Evolutionary conservation across 2,329 filamentous ascomycete genomes (phyloP).

Genomic region (Lachnum nothofagi): DNA sequence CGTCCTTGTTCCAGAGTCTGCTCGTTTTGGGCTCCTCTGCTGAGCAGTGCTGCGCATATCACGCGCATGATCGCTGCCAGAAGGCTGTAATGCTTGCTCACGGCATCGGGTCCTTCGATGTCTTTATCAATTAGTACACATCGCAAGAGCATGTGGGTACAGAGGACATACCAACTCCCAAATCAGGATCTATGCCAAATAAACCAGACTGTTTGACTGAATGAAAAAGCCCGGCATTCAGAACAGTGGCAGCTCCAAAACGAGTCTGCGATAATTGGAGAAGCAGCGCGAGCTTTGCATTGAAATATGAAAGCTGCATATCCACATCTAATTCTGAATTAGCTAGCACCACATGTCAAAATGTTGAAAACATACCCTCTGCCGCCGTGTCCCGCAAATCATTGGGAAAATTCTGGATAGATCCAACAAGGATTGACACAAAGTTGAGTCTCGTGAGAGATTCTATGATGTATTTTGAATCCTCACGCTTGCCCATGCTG

Average conservation of each 20-base stretch:
- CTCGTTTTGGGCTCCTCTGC: slow-evolving; percentile 74
- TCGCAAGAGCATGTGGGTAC: slow-evolving; percentile 1
- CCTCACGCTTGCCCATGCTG: slow-evolving; percentile 65
- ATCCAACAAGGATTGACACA: slow-evolving; percentile 82
- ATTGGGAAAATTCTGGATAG: slow-evolving; percentile 68
- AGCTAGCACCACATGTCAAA: slow-evolving; percentile 10
- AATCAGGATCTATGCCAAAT: slow-evolving; percentile 85
- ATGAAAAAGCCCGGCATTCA: slow-evolving; percentile 83
- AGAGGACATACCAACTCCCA: slow-evolving; percentile 61
- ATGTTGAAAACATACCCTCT: slow-evolving; percentile 43
- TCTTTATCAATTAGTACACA: slow-evolving; percentile 21
- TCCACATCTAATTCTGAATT: slow-evolving; percentile 31
- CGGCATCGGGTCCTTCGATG: slow-evolving; percentile 25
- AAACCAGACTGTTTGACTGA: slow-evolving; percentile 76
- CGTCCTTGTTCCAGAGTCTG: slow-evolving; percentile 67
- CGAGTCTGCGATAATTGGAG: slow-evolving; percentile 79
- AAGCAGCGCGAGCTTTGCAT: slow-evolving; percentile 76
- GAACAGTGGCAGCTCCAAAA: slow-evolving; percentile 76
- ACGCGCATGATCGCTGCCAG: slow-evolving; percentile 77
- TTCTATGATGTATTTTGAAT: slow-evolving; percentile 71
- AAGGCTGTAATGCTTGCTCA: slow-evolving; percentile 58
- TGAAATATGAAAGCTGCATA: slow-evolving; percentile 41
- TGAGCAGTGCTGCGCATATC: slow-evolving; percentile 74
- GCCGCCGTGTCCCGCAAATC: slow-evolving; percentile 60
- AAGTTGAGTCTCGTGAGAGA: slow-evolving; percentile 83